Evolutionary conservation across 805 yeast species (phyloP).

Genomic region (Saccharomycopsis fermentans): DNA sequence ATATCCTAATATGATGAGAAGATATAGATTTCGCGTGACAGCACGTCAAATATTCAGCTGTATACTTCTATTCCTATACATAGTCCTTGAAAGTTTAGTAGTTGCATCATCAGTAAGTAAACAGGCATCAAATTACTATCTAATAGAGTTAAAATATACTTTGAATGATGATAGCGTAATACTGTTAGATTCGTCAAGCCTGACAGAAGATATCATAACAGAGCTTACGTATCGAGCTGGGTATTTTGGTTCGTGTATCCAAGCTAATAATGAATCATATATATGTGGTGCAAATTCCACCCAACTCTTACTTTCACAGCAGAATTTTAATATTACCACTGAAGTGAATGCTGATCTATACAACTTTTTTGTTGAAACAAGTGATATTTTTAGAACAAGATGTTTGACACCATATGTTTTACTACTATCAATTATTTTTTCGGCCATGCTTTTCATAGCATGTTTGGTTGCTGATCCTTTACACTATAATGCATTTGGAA

Average conservation of each 20-base stretch:
- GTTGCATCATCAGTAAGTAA: conserved; percentile 15
- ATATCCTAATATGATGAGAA: background rate
- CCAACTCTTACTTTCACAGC: conserved; percentile 3
- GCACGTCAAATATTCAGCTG: background rate
- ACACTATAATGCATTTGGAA: conserved; percentile 6
- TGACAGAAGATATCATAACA: background rate
- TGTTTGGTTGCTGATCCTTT: conserved; percentile 12
- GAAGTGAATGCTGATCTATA: conserved; percentile 9
- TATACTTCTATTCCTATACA: conserved; percentile 13
- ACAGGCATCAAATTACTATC: conserved; percentile 4
- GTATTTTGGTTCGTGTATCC: conserved; percentile 15
- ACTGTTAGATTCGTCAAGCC: background rate
- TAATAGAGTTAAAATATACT: conserved; percentile 7
- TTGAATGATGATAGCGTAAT: background rate
- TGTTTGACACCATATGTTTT: conserved; percentile 18
- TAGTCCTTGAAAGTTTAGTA: conserved; percentile 18
- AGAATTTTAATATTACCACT: conserved; percentile 3
- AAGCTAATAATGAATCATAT: conserved; percentile 4
- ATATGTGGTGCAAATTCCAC: conserved; percentile 14
- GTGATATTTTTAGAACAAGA: conserved; percentile 9
- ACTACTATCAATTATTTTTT: conserved; percentile 8
- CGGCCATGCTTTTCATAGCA: conserved; percentile 8
- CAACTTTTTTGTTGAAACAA: conserved; percentile 13
- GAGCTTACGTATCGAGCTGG: conserved; percentile 10
- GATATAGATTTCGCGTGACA: background rate